Evolutionary conservation across 176 grass and related monocot species (phyloP), one percentile per base, ranked within the genome.

Genomic region (Elymus sibiricus): DNA sequence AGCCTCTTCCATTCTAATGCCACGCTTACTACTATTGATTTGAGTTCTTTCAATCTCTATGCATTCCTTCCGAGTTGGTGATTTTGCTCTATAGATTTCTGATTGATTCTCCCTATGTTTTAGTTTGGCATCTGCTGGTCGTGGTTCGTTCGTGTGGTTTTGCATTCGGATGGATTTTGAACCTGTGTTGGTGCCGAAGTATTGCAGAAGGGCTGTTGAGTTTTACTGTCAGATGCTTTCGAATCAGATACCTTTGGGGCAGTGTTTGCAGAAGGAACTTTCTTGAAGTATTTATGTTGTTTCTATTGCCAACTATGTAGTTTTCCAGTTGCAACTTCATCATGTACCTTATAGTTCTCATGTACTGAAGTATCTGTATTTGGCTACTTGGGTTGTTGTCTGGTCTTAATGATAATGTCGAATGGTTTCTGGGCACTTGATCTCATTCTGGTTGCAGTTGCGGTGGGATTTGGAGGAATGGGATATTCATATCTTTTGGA

Each of bases 161-260:
- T 92, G 69, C 89, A 91, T 94, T 94, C 88, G 64, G 87, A 82
- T 92, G 94, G 71, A 84, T 97, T 97, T 97, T 93, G 83, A 90
- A 83, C 94, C 81, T 90, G 46, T 98, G 31, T 94, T 92, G 90
- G 86, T 85, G 88, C 94, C 85, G 83, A 78, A 80, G 83, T 97
- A 35, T 94, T 94, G 92, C 58, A 62, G 90, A 95, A 94, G 90
- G 84, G 65, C 74, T 98, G 87, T 90, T 90, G 90, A 78, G 38
- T 93, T 95, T 95, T 88, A 73, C 93, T 35, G 70, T 75, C 82
- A 53, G 86, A 85, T 91, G 75, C 84, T 86, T 86, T 91, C 88
- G 49, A 84, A 79, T 88, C 86, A 87, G 77, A 85, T 84, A 27
- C 40, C 26, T 91, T 87, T 78, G 87, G 81, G 85, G 82, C 71